These are phyloP conservation scores for Neurospora sp. DNA, from an alignment of 2,329 filamentous ascomycete genomes.

Conservation along the genomic window DNA sequence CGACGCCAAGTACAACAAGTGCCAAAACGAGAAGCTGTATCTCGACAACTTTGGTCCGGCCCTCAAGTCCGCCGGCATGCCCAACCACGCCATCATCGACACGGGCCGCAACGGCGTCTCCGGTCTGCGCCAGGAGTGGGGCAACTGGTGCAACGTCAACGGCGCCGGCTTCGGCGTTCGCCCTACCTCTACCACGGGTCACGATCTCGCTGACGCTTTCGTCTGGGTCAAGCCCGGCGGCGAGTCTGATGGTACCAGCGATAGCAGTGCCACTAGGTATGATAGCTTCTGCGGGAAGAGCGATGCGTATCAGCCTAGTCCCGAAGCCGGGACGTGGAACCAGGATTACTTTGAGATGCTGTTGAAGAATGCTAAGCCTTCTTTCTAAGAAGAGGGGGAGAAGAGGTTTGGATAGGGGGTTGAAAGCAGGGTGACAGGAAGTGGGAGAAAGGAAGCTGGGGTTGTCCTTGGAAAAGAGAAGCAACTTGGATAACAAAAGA, in stretches of 20 bases:
- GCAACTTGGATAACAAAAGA: not conserved
- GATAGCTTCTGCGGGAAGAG: conserved; percentile 29
- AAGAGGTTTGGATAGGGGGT: not conserved
- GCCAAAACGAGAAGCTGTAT: conserved; percentile 34
- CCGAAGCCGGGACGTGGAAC: conserved; percentile 34
- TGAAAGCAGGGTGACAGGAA: not conserved
- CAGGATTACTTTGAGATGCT: conserved; percentile 36
- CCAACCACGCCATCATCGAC: conserved; percentile 33
- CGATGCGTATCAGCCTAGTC: conserved; percentile 30
- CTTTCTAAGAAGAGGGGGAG: conserved; percentile 15
- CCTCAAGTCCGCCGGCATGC: conserved; percentile 29
- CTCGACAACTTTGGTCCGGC: conserved; percentile 30
- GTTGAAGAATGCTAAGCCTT: conserved; percentile 30
- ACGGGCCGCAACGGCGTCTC: conserved; percentile 31
- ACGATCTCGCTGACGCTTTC: conserved; percentile 49
- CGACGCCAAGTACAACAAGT: conserved; percentile 31
- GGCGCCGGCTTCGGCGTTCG: conserved; percentile 51
- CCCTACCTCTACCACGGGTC: conserved; percentile 46
- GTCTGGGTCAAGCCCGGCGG: conserved; percentile 59
- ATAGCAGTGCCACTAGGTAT: conserved; percentile 25
- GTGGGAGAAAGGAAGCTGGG: not conserved
- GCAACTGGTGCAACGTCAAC: conserved; percentile 43
- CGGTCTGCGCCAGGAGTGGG: conserved; percentile 34
- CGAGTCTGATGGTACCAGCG: conserved; percentile 36
- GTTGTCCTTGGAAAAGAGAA: not conserved